These are phyloP conservation scores for Alloteropsis semialata DNA, from an alignment of 176 grass and related monocot species.

Conservation along the genomic window DNA sequence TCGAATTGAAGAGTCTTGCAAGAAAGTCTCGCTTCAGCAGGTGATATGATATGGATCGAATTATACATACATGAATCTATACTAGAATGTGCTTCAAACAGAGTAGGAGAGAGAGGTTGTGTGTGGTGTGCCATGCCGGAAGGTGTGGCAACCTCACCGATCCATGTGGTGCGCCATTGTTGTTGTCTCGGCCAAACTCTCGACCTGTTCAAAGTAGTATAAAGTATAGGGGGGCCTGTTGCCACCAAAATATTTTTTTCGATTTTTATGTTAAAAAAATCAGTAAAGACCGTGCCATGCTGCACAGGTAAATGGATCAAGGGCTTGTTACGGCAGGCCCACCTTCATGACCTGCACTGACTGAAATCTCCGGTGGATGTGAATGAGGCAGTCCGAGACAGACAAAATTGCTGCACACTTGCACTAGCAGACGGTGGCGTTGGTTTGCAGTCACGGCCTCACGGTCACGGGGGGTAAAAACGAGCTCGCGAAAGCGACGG, in stretches of 20 bases:
- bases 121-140: no score
- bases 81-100: no score
- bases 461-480: not conserved
- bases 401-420: not conserved
- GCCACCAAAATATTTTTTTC: no score
- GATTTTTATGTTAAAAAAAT: no score
- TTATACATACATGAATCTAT: no score
- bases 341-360: not conserved
- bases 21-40: not conserved
- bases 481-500: slow-evolving; percentile 1
- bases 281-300: not conserved
- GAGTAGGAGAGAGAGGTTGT: no score
- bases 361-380: not conserved
- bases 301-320: not conserved
- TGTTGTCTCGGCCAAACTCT: no score
- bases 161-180: not conserved
- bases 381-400: not conserved
- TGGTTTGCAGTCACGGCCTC: slow-evolving; percentile 11
- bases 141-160: not conserved
- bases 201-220: no score
- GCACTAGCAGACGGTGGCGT: not conserved
- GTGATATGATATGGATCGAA: not conserved
- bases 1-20: not conserved
- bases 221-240: no score
- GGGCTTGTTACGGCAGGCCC: not conserved